Percentiles rank a stretch among this genome's conserved stretches.
phyloP scores from a whole-genome alignment of 257 asterid genomes.

The Solanum clarkiae region DNA sequence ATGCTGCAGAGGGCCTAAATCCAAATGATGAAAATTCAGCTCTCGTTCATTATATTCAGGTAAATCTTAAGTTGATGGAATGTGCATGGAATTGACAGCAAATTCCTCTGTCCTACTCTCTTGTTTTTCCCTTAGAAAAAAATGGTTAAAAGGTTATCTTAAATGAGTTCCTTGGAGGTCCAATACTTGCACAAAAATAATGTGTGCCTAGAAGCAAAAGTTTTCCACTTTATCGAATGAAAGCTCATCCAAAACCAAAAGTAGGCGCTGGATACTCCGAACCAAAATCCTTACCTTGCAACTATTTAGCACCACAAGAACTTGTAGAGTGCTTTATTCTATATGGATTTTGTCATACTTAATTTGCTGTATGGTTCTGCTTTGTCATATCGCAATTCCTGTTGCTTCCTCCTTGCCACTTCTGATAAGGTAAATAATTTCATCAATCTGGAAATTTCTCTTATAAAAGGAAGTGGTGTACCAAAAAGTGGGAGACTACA shows the following conservation, averaged over 20 bases:
- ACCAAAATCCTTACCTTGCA: neutral
- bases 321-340: neutral
- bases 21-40: slow-evolving; percentile 91
- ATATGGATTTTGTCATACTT: neutral
- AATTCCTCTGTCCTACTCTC: neutral
- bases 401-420: neutral
- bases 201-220: neutral
- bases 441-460: neutral
- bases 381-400: neutral
- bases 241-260: neutral
- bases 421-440: neutral
- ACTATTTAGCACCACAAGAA: neutral
- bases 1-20: slow-evolving; percentile 67
- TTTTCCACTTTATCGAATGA: neutral
- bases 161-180: neutral
- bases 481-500: neutral
- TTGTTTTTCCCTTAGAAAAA: neutral
- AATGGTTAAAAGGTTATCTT: neutral
- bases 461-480: neutral
- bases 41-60: slow-evolving; percentile 93
- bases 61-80: slow-evolving; percentile 6
- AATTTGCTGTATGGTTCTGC: neutral
- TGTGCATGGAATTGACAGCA: neutral
- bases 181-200: neutral
- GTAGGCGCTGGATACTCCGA: neutral